Evolutionary conservation across 495 filamentous ascomycete species (phyloP).

Genomic region (Talaromyces trachyspermus): DNA sequence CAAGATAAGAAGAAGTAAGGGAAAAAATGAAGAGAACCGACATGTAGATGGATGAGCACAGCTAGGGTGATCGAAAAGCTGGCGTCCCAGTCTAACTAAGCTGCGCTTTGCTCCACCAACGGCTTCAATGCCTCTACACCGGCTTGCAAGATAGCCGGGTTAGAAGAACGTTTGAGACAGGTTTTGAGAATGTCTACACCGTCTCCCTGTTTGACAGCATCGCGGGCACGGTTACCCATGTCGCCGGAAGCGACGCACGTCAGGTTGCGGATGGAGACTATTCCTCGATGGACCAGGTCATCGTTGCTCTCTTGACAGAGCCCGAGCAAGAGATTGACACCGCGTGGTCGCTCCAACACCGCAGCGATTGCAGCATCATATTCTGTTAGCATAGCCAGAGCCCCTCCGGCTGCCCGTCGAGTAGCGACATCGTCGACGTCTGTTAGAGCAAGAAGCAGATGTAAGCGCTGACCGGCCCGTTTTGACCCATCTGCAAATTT

Average conservation of each 20-base stretch:
- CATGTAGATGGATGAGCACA: too few species aligned
- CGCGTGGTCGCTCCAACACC: constrained; percentile 59
- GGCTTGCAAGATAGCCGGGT: constrained; percentile 55
- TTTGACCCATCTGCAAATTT: constrained; percentile 66
- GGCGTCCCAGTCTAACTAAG: background rate
- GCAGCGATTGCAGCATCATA: constrained; percentile 64
- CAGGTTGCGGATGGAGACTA: constrained; percentile 58
- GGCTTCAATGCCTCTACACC: constrained; percentile 56
- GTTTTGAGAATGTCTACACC: constrained; percentile 55
- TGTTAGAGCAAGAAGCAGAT: constrained; percentile 77
- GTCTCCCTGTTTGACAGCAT: constrained; percentile 33
- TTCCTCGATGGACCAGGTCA: constrained; percentile 68
- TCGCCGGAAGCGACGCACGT: constrained; percentile 34
- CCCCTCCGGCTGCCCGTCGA: constrained; percentile 78
- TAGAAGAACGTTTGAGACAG: constrained; percentile 56
- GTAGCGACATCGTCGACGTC: constrained; percentile 78
- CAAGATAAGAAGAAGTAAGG: constrained; percentile 8
- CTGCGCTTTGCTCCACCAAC: constrained; percentile 35
- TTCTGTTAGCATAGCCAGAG: constrained; percentile 73
- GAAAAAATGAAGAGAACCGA: background rate
- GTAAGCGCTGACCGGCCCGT: constrained; percentile 62
- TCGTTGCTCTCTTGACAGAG: constrained; percentile 71
- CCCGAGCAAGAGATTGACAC: constrained; percentile 60
- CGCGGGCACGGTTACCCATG: constrained; percentile 30
- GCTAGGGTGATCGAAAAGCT: background rate